Evolutionary conservation across 306 rosid species (phyloP), one percentile per base, ranked within the genome.

Genomic region (Begonia peltatifolia): DNA sequence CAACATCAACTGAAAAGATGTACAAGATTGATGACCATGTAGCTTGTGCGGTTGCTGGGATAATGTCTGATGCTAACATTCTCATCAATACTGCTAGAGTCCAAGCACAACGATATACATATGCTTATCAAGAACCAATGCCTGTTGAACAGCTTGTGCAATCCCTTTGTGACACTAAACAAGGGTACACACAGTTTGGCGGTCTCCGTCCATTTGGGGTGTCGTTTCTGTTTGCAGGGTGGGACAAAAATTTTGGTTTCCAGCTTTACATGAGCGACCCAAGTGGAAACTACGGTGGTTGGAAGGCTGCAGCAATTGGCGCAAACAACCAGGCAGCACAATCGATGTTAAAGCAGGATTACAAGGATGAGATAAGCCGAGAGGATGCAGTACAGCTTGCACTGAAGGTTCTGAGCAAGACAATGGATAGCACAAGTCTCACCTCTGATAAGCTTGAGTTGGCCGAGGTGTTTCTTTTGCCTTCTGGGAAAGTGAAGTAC

Each of bases 381-480:
- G 70, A 72, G 63, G 77, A 67, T 51, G 67, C 72, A 1, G 68
- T 67, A 54, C 67, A 67, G 63, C 64, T 72, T 41, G 73, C 73
- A 43, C 63, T 72, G 46, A 72, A 72, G 73, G 77, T 67, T 59
- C 66, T 72, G 38, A 72, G 77, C 50, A 72, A 72, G 59, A 67
- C 77, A 15, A 72, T 67, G 77, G 77, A 72, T 51, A 72, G 77
- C 73, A 72, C 77, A 13, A 72, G 73, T 59, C 63, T 72, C 11
- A 67, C 70, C 63, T 68, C 73, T 11, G 73, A 72, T 36, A 72
- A 72, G 61, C 77, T 72, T 46, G 77, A 72, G 54, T 60, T 72
- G 50, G 67, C 73, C 25, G 77, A 67, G 67, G 64, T 72, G 22
- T 67, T 59, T 57, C 60, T 59, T 48, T 72, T 65, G 6, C 70